Base-by-base conservation (phyloP, 179 eudicot genomes). In the Silene coronaria region DNA sequence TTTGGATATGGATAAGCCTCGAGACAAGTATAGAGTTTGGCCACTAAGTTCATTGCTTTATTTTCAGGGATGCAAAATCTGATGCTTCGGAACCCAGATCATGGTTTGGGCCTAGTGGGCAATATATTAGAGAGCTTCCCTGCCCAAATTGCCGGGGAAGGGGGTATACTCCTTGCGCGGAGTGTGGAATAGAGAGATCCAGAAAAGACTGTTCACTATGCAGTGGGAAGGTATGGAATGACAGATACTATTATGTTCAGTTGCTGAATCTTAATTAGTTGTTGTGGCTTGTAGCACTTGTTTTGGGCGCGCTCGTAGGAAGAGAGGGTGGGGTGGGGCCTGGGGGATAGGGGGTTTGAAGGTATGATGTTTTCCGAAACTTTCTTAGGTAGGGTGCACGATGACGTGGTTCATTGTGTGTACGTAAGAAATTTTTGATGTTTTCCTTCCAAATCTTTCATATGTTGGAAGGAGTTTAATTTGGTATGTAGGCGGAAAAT, bases 71-170 rank as follows among this genome's bases (percentile, higher is more conserved):
- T 80, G 76, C 71, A 28, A 79, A 72, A 45, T 81, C 91, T 13
- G 85, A 76, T 79, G 76, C 83, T n/a, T 67, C 86, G 6, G 85
- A 86, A 71, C 89, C 89, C 66, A 88, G 91, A 79, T 95, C 99
- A 45, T 92, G 99, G 99, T 89, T 95, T 85, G 99, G 99, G 71
- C 97, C 99, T 32, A 95, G 88, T 75, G 99, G 99, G 58, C 97
- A 89, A 82, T 95, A 92, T 75, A 87, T 92, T 38, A 89, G 85
- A 86, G 99, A 95, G 62, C 86, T 91, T 72, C 99, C 99, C 70
- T 95, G 99, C 79, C 99, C 99, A 26, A 91, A 89, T 74, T 95
- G 99, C 82, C 85, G 99, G 73, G 99, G 97, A 85, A 86, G 99
- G 78, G 99, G 99, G 22, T 95, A 95, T 76, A 87, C 96, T 78